phyloP scores from a whole-genome alignment of 2,329 filamentous ascomycete species.

The Trichophyton rubrum region DNA sequence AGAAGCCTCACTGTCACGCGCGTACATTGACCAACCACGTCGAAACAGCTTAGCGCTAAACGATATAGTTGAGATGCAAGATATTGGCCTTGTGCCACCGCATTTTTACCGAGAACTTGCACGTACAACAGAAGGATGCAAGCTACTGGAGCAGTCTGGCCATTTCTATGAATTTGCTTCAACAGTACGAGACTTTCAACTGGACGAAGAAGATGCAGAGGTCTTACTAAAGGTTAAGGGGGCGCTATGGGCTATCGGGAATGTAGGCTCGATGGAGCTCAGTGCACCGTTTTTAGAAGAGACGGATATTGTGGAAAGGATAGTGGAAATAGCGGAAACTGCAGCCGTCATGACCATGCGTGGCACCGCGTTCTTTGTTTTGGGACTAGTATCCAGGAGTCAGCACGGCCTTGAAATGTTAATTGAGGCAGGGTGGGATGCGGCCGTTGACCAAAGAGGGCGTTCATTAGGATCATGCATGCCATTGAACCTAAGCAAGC shows the following conservation, averaged over 20 bases:
- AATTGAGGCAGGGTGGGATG: conserved; percentile 82
- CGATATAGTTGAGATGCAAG: conserved; percentile 47
- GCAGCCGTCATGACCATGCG: conserved; percentile 86
- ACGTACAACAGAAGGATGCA: conserved; percentile 82
- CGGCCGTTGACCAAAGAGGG: conserved; percentile 71
- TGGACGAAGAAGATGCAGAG: conserved; percentile 74
- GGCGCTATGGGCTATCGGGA: conserved; percentile 93
- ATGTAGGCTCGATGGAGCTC: conserved; percentile 95
- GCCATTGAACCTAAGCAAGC: conserved; percentile 60
- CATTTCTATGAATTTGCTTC: conserved; percentile 89
- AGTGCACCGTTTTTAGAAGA: conserved; percentile 88
- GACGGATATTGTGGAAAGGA: conserved; percentile 73
- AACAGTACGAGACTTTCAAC: conserved; percentile 76
- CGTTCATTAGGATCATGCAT: conserved; percentile 79
- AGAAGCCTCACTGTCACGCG: conserved; percentile 83
- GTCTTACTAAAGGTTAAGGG: conserved; percentile 88
- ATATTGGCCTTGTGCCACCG: conserved; percentile 60
- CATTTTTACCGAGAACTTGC: conserved; percentile 96
- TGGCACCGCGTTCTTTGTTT: conserved; percentile 90
- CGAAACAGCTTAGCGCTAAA: conserved; percentile 40
- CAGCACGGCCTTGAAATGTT: conserved; percentile 86
- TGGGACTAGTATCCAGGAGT: conserved; percentile 84
- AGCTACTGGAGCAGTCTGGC: conserved; percentile 77
- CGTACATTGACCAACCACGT: conserved; percentile 49
- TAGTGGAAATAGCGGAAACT: conserved; percentile 75